Base-by-base conservation (phyloP, 768 basidiomycete genomes). In the Pleurotus sapidus region DNA sequence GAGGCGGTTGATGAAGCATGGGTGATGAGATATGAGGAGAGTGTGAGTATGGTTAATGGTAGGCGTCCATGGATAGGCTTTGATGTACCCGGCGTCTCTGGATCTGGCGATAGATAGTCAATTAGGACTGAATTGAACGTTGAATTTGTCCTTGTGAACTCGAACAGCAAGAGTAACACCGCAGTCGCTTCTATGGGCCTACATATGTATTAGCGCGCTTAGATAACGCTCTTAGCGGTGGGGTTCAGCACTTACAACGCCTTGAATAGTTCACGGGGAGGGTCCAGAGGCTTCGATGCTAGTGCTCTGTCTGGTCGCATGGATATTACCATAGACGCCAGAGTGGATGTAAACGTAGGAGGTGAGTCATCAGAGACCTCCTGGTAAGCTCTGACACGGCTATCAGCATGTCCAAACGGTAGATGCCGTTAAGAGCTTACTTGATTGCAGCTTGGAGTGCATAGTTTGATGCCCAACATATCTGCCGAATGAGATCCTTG, bases 111-210 rank as follows among this genome's bases (percentile, higher is more conserved):
- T 5, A 75, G 55, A 42, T 70, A 67, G 14, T 78, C 74, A 47
- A 78, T 56, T 5, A 88, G 65, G 8, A 84, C 69, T n/a, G 74
- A 65, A 0, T 74, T 62, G 63, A 89, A 88, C 4, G 70, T 59
- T 1, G 70, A 66, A 51, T 86, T 89, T 20, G 74, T 68, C 55
- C 74, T 73, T 1, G 86, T 63, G 54, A 87, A 83, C 67, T 90
- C 88, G 56, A 83, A 84, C 6, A 88, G 57, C 2, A 87, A 78
- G 12, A 89, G 74, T 34, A 89, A 67, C 5, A 82, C 71, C 4
- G 86, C 79, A 43, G 79, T 76, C 8, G 83, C 81, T 70, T 85
- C 82, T 53, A 84, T 80, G 1, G 88, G 88, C 60, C 87, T 89
- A 58, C n/a, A 55, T 45, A n/a, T n/a, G n/a, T n/a, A 27, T 40